Percentiles rank a stretch among this genome's conserved stretches.
These are phyloP conservation scores for Fraxinus paxiana DNA, from an alignment of 305 asterid species.

Conservation along the genomic window DNA sequence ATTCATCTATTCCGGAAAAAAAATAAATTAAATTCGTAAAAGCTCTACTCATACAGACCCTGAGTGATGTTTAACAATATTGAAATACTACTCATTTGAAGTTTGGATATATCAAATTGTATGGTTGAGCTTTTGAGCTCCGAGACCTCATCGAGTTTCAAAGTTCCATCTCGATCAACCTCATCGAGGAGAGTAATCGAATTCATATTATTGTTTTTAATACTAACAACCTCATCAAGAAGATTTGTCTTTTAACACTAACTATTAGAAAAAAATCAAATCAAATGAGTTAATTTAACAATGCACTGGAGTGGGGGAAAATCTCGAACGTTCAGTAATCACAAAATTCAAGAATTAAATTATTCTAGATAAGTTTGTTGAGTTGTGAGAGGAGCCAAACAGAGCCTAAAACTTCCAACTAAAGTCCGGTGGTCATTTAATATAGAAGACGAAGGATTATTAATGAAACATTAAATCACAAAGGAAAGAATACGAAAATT, in stretches of 20 bases:
- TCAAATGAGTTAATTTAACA: too few relatives aligned
- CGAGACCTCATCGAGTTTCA: too few relatives aligned
- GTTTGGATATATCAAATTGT: not conserved
- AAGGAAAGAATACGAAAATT: conserved; percentile 20
- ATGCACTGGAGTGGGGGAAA: not conserved
- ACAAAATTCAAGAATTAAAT: not conserved
- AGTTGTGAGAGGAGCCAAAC: conserved; percentile 16
- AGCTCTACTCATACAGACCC: too few relatives aligned
- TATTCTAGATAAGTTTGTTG: not conserved
- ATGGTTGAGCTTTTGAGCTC: not conserved
- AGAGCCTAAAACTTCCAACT: conserved; percentile 20
- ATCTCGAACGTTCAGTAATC: not conserved
- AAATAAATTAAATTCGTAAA: too few relatives aligned
- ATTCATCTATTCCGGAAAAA: too few relatives aligned
- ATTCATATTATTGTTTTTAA: too few relatives aligned
- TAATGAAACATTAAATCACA: conserved; percentile 34
- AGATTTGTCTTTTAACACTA: too few relatives aligned
- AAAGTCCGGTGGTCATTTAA: conserved; percentile 37
- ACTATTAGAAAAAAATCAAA: too few relatives aligned
- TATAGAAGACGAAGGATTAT: conserved; percentile 33
- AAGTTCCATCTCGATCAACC: not conserved
- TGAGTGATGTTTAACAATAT: too few relatives aligned
- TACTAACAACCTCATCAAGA: too few relatives aligned
- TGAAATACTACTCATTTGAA: not conserved
- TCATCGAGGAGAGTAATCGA: too few relatives aligned